Base-by-base conservation (phyloP, 2,329 filamentous ascomycete species). In the Apiospora malaysiana region DNA sequence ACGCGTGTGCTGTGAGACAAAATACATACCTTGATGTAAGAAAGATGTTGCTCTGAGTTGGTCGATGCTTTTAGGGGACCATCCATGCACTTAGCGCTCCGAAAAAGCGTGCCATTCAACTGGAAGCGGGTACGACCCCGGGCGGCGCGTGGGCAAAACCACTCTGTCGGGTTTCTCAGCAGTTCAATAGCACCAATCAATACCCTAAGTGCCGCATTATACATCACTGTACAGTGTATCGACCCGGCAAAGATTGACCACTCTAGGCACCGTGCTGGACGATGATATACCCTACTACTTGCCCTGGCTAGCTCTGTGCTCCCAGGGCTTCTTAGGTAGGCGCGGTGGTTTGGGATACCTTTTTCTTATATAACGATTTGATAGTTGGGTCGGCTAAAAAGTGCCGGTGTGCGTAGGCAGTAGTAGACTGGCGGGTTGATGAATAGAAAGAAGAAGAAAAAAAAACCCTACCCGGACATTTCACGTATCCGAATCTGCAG, bases 111-210 rank as follows among this genome's bases (percentile, higher is more conserved):
- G 40, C 56, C 56, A 40, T 63, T 10, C 56, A 18, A 63, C 21
- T 45, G 45, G 37, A 37, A 47, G 65, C 70, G 70, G 70, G 70
- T 51, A 59, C 67, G 59, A 56, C 67, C 67, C 70, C 56, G 67
- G 43, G 70, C 67, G 67, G 70, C 70, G 67, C 70, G 56, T 71
- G 51, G 43, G 21, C 70, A 32, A 40, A 68, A 47, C 70, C 70
- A 71, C 42, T 32, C 67, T n/a, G 27, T 63, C 56, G 56, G 56
- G 56, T 40, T 23, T 40, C 32, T 32, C 32, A 40, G 21, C 18
- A 21, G 27, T 40, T n/a, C 56, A 40, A 40, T 40, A 21, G 18
- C 56, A 63, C 56, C 32, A 63, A 18, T 45, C 42, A 45, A 18
- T 63, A 27, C 56, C 56, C n/a, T 32, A 12, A n/a, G 21, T 10